Conservation (phyloP, 2,329 filamentous ascomycete species). For the Alternaria infectoria region DNA sequence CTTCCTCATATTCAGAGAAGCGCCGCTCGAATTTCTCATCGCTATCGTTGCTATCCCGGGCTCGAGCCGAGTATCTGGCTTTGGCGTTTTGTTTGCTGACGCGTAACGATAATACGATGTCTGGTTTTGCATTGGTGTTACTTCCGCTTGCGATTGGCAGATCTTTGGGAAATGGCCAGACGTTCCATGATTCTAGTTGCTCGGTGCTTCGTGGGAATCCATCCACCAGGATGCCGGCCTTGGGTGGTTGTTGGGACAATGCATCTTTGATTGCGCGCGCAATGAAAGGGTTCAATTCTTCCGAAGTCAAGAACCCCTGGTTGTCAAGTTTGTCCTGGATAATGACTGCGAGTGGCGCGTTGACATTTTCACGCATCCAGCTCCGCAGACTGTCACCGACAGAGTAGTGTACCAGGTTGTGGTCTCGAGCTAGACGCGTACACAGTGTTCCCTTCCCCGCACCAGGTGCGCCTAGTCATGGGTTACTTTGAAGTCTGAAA, state of each 20-base stretch:
- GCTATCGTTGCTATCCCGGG: slow-evolving; percentile 1
- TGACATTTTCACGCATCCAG: neutral
- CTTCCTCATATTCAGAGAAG: neutral
- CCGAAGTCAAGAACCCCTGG: neutral
- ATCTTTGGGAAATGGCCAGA: slow-evolving; percentile 1
- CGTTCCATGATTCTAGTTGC: neutral
- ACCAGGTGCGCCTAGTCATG: neutral
- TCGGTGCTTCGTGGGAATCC: neutral
- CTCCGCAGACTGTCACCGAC: neutral
- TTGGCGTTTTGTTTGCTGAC: slow-evolving; percentile 1
- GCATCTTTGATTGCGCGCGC: neutral
- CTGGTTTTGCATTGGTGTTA: neutral
- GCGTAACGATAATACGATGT: slow-evolving; percentile 1
- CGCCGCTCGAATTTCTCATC: slow-evolving; percentile 5
- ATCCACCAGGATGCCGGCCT: slow-evolving; percentile 1
- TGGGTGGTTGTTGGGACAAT: neutral
- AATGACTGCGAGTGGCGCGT: neutral
- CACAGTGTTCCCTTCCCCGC: slow-evolving; percentile 1
- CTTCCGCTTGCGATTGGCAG: neutral
- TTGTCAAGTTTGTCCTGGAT: slow-evolving; percentile 8
- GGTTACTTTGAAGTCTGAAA: neutral
- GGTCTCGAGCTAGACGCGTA: neutral
- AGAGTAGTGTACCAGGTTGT: neutral
- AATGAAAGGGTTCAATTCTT: slow-evolving; percentile 3
- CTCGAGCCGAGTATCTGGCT: slow-evolving; percentile 1